Conservation (phyloP, 768 basidiomycete species). For the Mycena olivaceomarginata region DNA sequence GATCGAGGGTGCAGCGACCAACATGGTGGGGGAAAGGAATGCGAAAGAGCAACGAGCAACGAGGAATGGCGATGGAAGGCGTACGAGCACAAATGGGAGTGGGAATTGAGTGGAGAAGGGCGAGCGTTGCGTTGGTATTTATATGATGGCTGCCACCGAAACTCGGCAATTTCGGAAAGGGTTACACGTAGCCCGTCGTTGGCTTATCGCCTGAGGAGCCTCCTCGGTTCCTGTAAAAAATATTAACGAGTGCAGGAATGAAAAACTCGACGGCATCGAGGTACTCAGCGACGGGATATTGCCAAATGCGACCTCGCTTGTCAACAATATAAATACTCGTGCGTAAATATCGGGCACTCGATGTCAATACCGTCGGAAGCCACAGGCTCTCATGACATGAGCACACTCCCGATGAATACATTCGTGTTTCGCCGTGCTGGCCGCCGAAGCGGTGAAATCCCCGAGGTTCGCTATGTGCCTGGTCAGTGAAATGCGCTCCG, state of each 20-base stretch:
- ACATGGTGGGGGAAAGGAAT: too few relatives aligned
- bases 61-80: too few relatives aligned
- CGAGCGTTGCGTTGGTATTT: too few relatives aligned
- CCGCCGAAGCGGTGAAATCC: slow-evolving; percentile 50
- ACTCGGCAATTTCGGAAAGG: too few relatives aligned
- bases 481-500: not conserved
- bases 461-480: slow-evolving; percentile 44
- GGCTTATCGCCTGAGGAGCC: slow-evolving; percentile 3
- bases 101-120: too few relatives aligned
- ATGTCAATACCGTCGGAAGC: slow-evolving; percentile 53
- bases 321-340: not conserved
- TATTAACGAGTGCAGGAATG: not conserved
- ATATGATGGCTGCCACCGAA: too few relatives aligned
- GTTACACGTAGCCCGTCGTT: slow-evolving; percentile 3
- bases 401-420: slow-evolving; percentile 45
- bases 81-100: too few relatives aligned
- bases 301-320: slow-evolving; percentile 4
- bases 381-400: slow-evolving; percentile 49
- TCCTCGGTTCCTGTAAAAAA: slow-evolving; percentile 5
- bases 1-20: too few relatives aligned
- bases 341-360: slow-evolving; percentile 15
- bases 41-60: too few relatives aligned
- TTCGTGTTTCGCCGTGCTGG: slow-evolving; percentile 40
- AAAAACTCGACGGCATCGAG: not conserved
- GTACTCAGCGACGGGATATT: slow-evolving; percentile 30